phyloP scores from a whole-genome alignment of 306 rosid genomes.

The Notholithocarpus densiflorus region DNA sequence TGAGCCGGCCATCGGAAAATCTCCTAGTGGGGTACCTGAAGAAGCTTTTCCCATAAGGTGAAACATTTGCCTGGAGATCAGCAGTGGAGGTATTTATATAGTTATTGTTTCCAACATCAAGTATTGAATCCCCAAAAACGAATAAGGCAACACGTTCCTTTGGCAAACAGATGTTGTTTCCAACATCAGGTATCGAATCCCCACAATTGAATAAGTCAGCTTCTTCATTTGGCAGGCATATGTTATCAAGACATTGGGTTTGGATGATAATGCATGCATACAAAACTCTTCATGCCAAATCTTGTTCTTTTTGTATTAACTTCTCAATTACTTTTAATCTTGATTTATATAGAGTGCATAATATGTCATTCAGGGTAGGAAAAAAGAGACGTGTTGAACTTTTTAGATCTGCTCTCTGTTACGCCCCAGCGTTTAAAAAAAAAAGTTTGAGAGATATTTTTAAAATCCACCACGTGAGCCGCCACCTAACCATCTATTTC shows the following conservation, averaged over 20 bases:
- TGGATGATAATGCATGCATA: neutral
- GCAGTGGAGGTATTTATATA: constrained; percentile 10
- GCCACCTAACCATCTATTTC: too few species aligned
- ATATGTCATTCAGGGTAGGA: too few species aligned
- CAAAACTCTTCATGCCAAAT: neutral
- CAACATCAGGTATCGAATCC: constrained; percentile 53
- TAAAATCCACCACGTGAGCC: too few species aligned
- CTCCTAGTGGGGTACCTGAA: neutral
- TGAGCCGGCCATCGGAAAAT: neutral
- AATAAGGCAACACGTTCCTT: constrained; percentile 23
- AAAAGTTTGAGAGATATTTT: too few species aligned
- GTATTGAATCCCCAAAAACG: constrained; percentile 44
- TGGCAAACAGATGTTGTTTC: constrained; percentile 33
- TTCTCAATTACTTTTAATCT: neutral
- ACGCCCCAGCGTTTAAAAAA: too few species aligned
- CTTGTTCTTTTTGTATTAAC: neutral
- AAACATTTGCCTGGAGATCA: neutral
- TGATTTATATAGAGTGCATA: too few species aligned
- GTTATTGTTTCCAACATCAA: constrained; percentile 48
- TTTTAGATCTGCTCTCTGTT: too few species aligned
- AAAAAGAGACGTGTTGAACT: too few species aligned
- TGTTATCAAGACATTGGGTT: neutral
- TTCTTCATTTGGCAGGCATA: constrained; percentile 11
- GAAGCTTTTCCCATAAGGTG: neutral
- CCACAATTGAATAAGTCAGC: constrained; percentile 48